Percentiles rank a stretch among this genome's conserved stretches.
These are phyloP conservation scores for Gossypium australe DNA, from an alignment of 345 rosid genomes.

Conservation along the genomic window DNA sequence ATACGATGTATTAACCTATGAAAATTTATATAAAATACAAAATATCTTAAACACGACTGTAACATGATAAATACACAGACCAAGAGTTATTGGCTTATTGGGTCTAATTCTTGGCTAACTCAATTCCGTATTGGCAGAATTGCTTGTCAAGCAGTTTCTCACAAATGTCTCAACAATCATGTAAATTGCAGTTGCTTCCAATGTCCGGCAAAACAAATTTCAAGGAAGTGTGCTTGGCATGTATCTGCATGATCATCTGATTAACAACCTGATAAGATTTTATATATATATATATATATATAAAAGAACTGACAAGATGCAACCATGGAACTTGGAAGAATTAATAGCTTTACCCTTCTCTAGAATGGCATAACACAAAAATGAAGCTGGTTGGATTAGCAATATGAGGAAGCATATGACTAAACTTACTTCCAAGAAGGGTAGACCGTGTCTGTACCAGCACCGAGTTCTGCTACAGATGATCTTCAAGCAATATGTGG, in stretches of 20 bases:
- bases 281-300: too few relatives aligned
- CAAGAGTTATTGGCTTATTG: not conserved
- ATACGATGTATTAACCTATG: too few relatives aligned
- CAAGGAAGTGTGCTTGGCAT: not conserved
- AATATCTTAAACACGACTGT: not conserved
- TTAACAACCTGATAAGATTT: not conserved
- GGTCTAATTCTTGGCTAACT: not conserved
- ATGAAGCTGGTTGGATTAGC: not conserved
- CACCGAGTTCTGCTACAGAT: not conserved
- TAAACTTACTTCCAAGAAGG: constrained; percentile 1
- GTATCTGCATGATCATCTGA: not conserved
- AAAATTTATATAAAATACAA: too few relatives aligned
- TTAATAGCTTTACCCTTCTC: not conserved
- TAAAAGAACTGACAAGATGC: not conserved
- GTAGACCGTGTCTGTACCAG: not conserved
- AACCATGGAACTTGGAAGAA: not conserved
- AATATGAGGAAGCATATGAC: not conserved
- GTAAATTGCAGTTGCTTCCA: not conserved
- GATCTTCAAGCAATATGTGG: constrained; percentile 5
- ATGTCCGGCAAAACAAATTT: not conserved
- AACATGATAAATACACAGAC: not conserved
- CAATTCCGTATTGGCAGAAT: not conserved
- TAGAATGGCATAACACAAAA: not conserved
- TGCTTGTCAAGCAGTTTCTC: not conserved
- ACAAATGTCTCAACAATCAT: not conserved